Base-by-base conservation (phyloP, 495 filamentous ascomycete species). In the Tuber umbilicatum region DNA sequence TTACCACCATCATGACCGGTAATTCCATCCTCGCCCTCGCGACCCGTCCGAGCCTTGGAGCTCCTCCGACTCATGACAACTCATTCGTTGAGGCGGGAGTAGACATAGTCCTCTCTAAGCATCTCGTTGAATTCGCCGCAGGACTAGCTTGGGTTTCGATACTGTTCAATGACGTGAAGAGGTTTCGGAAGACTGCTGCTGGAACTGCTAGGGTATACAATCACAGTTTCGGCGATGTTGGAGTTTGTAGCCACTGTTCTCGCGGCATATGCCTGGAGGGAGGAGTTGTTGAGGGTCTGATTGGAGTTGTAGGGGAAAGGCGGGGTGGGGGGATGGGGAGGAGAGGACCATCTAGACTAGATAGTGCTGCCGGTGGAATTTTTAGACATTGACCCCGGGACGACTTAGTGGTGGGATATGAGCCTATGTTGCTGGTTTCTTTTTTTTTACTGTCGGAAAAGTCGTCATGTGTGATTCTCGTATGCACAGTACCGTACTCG, bases 231-330 rank as follows among this genome's bases (percentile, higher is more conserved):
- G 37, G 38, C 41, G 2, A 16, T 77, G 27, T 39, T 74, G 68
- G 75, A 73, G 47, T 73, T 73, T 42, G 73, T 69, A 35, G 75
- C 73, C 9, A 69, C 60, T 38, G 31, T 71, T 37, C 69, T 45
- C 14, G 73, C 14, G 19, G 64, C 74, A 68, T 77, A 73, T 73
- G 68, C 71, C 37, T 74, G 69, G 75, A 77, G 75, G 75, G 75
- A 76, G 40, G 55, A 77, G 55, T 19, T 64, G 27, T 64, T 35
- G 27, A 35, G 55, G 27, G 55, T 64, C 7, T 64, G 55, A 64
- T 64, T 64, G 55, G 55, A 64, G 27, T 19, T 64, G 27, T 35
- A 14, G 27, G 14, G 50, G 2, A 16, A 42, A 42, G 14, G 12
- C 12, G 2, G 41, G 41, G 41, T 9, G 7, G 14, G 16, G 27